Conservation (phyloP, 257 asterid genomes). For the Ophiorrhiza pumila region DNA sequence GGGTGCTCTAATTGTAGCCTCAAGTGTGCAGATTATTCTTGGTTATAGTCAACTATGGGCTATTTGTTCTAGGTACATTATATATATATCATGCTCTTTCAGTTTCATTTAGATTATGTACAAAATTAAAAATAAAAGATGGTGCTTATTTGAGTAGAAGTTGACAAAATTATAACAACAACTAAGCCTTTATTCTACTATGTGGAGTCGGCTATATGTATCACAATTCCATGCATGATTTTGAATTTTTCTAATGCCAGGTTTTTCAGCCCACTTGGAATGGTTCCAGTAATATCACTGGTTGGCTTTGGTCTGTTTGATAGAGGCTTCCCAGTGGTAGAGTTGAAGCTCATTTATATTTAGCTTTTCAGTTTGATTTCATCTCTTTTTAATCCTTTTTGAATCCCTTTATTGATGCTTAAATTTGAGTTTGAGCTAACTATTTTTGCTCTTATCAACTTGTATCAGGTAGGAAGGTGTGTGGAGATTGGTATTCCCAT, state of each 20-base stretch:
- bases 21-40: conserved; percentile 92
- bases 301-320: conserved; percentile 93
- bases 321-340: conserved; percentile 91
- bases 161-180: neutral
- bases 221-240: conserved; percentile 2
- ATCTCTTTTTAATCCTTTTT: neutral
- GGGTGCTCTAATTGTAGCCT: conserved; percentile 91
- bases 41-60: conserved; percentile 99
- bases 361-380: neutral
- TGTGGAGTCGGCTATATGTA: too few species aligned
- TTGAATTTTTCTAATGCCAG: conserved; percentile 33
- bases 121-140: neutral
- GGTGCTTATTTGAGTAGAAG: neutral
- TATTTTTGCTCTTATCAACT: conserved; percentile 10
- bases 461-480: conserved; percentile 76
- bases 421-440: conserved; percentile 18
- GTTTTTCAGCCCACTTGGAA: conserved; percentile 97
- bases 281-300: conserved; percentile 87
- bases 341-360: conserved; percentile 6
- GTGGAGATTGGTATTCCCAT: conserved; percentile 93
- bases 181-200: too few species aligned
- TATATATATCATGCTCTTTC: neutral
- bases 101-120: too few species aligned
- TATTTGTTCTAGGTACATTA: conserved; percentile 77
- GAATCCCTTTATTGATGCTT: neutral